Conservation (phyloP, 768 basidiomycete genomes). For the Russula emetica region DNA sequence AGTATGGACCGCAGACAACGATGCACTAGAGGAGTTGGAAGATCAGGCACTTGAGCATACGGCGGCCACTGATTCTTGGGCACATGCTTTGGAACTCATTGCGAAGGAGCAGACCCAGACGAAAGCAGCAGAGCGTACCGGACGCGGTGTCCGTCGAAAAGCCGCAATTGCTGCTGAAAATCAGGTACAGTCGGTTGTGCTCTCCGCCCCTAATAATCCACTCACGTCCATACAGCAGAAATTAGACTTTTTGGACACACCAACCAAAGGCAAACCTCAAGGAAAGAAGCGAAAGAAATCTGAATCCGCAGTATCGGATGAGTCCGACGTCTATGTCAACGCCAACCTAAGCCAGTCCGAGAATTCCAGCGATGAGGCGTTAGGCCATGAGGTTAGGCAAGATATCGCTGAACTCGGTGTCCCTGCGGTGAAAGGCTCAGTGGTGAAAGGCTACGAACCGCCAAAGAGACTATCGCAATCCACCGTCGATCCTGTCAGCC, state of each 20-base stretch:
- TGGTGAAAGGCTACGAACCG: neutral
- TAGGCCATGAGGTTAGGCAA: neutral
- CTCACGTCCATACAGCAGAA: constrained; percentile 29
- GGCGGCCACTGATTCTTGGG: constrained; percentile 77
- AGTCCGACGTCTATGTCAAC: constrained; percentile 41
- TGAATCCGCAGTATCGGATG: constrained; percentile 37
- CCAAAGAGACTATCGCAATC: neutral
- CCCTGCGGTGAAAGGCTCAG: neutral
- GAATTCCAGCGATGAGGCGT: constrained; percentile 11
- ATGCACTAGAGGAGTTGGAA: constrained; percentile 59
- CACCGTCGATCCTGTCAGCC: neutral
- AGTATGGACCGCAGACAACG: constrained; percentile 83
- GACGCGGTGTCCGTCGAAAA: constrained; percentile 70
- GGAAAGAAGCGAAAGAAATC: constrained; percentile 35
- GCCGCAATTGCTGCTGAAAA: constrained; percentile 47
- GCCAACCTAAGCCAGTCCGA: constrained; percentile 12
- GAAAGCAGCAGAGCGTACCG: constrained; percentile 52
- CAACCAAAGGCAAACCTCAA: constrained; percentile 36
- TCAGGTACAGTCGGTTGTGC: constrained; percentile 38
- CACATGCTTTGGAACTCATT: constrained; percentile 55
- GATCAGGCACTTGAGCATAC: constrained; percentile 42
- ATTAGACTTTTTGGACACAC: constrained; percentile 37
- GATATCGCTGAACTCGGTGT: constrained; percentile 1
- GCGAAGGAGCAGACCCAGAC: constrained; percentile 45
- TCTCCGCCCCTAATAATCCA: neutral